phyloP scores from a whole-genome alignment of 331 rosid genomes.

The Phaseolus coccineus region DNA sequence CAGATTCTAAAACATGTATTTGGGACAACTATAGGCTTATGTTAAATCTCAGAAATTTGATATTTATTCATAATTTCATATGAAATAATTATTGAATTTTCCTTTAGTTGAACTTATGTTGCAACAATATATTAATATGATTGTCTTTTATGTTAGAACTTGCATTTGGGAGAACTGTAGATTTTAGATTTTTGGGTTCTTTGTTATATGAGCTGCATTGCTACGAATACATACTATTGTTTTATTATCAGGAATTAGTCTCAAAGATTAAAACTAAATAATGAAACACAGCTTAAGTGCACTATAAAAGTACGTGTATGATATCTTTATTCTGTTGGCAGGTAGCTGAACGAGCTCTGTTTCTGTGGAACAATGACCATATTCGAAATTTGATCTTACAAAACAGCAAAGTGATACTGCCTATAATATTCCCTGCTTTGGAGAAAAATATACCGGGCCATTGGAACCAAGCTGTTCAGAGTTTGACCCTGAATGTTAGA shows the following conservation, averaged over 20 bases:
- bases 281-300: neutral
- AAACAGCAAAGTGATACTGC: slow-evolving; percentile 67
- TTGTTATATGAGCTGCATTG: slow-evolving; percentile 7
- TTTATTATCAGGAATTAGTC: neutral
- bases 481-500: slow-evolving; percentile 77
- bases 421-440: slow-evolving; percentile 71
- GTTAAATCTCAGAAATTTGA: neutral
- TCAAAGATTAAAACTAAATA: slow-evolving; percentile 20
- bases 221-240: neutral
- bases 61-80: neutral
- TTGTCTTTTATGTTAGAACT: neutral
- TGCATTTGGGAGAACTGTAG: neutral
- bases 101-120: slow-evolving; percentile 1
- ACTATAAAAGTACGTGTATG: slow-evolving; percentile 2
- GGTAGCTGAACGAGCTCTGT: slow-evolving; percentile 88
- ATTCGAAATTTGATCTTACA: slow-evolving; percentile 72
- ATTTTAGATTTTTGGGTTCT: neutral
- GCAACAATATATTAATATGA: slow-evolving; percentile 13
- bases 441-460: slow-evolving; percentile 70
- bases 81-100: slow-evolving; percentile 7
- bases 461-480: slow-evolving; percentile 87
- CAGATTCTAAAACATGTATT: too few species aligned
- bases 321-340: slow-evolving; percentile 46
- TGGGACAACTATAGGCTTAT: neutral
- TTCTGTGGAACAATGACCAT: slow-evolving; percentile 84